Base-by-base conservation (phyloP, 2,329 filamentous ascomycete genomes). In the Penicillium sumatraense region DNA sequence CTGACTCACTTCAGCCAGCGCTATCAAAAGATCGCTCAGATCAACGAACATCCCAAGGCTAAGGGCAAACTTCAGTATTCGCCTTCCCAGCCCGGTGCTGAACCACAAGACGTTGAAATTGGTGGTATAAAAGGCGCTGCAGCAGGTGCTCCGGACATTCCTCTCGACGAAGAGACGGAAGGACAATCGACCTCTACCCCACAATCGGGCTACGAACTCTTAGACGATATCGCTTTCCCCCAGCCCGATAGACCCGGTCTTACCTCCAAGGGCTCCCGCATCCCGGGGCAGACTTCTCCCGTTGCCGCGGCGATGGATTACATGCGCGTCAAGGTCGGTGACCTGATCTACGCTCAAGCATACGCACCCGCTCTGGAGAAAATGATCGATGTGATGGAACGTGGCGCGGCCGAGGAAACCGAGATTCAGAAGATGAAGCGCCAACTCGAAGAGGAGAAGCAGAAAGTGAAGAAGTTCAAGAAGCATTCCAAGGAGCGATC, bases 1-100 rank as follows among this genome's bases (percentile, higher is more conserved):
- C 81, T 99, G 46, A 99, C 95, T 7, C 95, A 99, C 73, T 99
- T 99, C 75, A 93, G 88, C 52, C 95, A 99, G 78, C 83, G 95
- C 7, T 99, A 99, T 73, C 89, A 91, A 66, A 93, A 93, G 75
- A 51, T 80, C 86, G 29, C 86, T 83, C 2, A 77, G 81, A 2
- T 72, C 85, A 60, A 72, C 26, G 54, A 68, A 45, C 38, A 56
- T 16, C n/a, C 14, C 21, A 44, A 44, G n/a, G 1, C 3, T 4
- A 18, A 18, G n/a, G 14, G 24, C n/a, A 18, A 26, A 14, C 23
- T 26, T 7, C 38, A 16, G 20, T 42, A 18, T n/a, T 38, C 35
- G 3, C 51, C 20, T 63, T 42, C 59, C 54, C 46, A 49, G 62
- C 40, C n/a, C 21, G 29, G 47, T 49, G 20, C 42, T 33, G 11